Evolutionary conservation across 2,329 filamentous ascomycete genomes (phyloP), one percentile per base, ranked within the genome.

Genomic region (Colletotrichum zoysiae): DNA sequence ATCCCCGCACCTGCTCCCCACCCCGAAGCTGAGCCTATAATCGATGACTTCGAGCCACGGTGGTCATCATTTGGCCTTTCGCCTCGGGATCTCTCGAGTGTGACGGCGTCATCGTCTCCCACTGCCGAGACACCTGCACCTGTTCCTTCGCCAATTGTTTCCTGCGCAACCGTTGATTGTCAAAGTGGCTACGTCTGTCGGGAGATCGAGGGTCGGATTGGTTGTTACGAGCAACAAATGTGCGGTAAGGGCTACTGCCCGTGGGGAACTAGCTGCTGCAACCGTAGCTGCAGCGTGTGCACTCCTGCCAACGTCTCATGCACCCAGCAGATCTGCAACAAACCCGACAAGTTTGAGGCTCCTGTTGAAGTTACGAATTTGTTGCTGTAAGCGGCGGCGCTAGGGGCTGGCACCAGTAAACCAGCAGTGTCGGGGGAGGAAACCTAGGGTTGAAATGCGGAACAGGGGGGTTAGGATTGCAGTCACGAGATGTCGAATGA

Each of bases 1-100:
- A 46, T 38, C 6, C 68, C 68, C 9, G 62, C 55, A 12, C 60
- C 59, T 14, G 59, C 38, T 16, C 56, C 56, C 38, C 23, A 50
- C 11, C 48, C 40, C 48, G 38, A 40, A 12, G 30, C 40, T 46
- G 40, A 9, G 11, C 23, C 57, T 40, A 14, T 40, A 12, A 5
- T 14, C 38, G 38, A 1, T 16, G 35, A 38, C 4, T 8, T 59
- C 14, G 26, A 59, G 14, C n/a, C 30, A 11, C 14, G 7, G 0
- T 60, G 23, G 14, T 5, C 23, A 11, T 35, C 42, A 2, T 11
- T 60, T 9, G 30, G 14, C 50, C 33, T 62, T 1, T 42, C 18
- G 57, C 16, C n/a, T 26, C 9, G 8, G 23, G 42, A 23, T 16
- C 20, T 33, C 16, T 18, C 23, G 5, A 51, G 12, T 30, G 23